Evolutionary conservation across 768 basidiomycete genomes (phyloP).

Genomic region (Sarcodon sp.): DNA sequence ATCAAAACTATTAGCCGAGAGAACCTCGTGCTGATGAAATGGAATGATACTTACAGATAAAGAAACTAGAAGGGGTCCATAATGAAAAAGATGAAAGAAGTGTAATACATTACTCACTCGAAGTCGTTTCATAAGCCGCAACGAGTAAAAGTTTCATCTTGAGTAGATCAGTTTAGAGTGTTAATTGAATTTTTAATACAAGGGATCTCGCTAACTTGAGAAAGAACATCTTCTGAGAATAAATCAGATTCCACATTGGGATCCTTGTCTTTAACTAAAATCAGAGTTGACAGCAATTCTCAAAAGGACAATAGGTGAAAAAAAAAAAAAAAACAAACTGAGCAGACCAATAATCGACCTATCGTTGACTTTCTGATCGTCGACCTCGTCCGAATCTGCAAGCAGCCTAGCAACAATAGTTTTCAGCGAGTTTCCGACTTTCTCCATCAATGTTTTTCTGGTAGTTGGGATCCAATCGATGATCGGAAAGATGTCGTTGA

Average conservation of each 20-base stretch:
- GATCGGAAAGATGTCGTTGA: conserved; percentile 17
- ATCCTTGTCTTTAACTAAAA: conserved; percentile 23
- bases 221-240: conserved; percentile 27
- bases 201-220: conserved; percentile 14
- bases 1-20: too few species aligned
- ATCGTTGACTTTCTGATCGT: conserved; percentile 13
- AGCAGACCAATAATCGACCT: conserved; percentile 25
- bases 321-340: conserved; percentile 10
- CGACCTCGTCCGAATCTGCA: conserved; percentile 13
- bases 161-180: conserved; percentile 2
- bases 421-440: conserved; percentile 17
- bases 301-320: not conserved
- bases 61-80: conserved; percentile 2
- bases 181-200: not conserved
- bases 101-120: conserved; percentile 14
- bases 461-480: conserved; percentile 19
- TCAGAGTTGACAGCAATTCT: not conserved
- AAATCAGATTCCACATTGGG: conserved; percentile 16
- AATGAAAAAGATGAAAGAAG: conserved; percentile 12
- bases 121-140: conserved; percentile 42
- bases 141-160: conserved; percentile 25
- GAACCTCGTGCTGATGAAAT: too few species aligned
- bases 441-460: conserved; percentile 12
- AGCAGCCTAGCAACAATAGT: conserved; percentile 21
- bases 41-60: not conserved